Evolutionary conservation across 495 filamentous ascomycete genomes (phyloP).

Genomic region (Corynascus novoguineensis): DNA sequence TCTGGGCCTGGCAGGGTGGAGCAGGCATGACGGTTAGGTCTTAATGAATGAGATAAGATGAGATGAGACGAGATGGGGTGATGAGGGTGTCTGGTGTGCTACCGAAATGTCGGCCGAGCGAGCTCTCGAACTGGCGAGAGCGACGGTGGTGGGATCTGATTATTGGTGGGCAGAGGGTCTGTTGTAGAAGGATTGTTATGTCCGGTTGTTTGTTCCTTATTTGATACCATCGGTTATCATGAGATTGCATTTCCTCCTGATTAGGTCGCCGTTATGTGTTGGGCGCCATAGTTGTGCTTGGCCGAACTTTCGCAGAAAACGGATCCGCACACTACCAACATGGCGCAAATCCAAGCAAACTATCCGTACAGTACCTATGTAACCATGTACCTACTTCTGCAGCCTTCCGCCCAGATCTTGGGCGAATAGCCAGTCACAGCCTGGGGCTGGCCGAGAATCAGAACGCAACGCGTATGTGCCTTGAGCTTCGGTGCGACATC

Average conservation of each 20-base stretch:
- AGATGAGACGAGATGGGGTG: neutral
- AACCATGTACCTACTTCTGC: neutral
- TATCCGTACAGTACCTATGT: no score
- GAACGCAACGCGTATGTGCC: neutral
- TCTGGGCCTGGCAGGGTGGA: neutral
- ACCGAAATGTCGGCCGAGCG: neutral
- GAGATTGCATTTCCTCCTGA: neutral
- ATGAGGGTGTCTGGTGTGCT: neutral
- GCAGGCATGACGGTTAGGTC: slow-evolving; percentile 1
- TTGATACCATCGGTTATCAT: slow-evolving; percentile 28
- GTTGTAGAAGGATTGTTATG: slow-evolving; percentile 5
- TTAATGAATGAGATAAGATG: slow-evolving; percentile 7
- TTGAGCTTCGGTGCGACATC: neutral
- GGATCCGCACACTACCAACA: no score
- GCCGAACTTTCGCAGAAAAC: no score
- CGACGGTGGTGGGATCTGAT: neutral
- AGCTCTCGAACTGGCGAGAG: neutral
- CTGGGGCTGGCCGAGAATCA: neutral
- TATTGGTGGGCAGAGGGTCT: neutral
- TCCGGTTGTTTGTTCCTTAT: slow-evolving; percentile 10
- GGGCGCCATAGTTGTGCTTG: no score
- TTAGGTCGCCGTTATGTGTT: no score
- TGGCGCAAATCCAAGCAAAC: no score
- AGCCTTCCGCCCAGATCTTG: neutral
- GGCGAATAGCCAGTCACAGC: slow-evolving; percentile 5